phyloP scores from a whole-genome alignment of 768 basidiomycete genomes.

The Lactarius hatsudake region DNA sequence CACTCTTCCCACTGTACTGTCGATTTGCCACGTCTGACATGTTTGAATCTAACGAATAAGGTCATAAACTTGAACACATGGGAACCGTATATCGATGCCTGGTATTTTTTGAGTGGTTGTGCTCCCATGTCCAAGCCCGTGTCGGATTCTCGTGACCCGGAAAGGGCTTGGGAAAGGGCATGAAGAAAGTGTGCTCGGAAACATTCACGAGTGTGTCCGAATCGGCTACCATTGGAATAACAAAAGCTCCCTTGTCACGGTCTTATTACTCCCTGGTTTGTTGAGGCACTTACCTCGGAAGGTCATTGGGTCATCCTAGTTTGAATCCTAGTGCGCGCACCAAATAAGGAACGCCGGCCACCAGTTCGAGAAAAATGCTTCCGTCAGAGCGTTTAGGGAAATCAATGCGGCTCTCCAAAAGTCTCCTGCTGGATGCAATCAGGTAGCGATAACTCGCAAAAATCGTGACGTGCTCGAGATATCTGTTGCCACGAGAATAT shows the following conservation, averaged over 20 bases:
- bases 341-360: not conserved
- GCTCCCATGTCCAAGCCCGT: not conserved
- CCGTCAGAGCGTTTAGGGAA: not conserved
- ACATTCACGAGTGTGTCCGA: not conserved
- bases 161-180: not conserved
- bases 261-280: not conserved
- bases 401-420: too few species aligned
- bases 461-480: not conserved
- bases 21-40: not conserved
- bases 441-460: not conserved
- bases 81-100: not conserved
- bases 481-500: not conserved
- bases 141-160: not conserved
- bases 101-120: not conserved
- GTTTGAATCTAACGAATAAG: slow-evolving; percentile 5
- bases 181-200: not conserved
- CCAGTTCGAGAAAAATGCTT: not conserved
- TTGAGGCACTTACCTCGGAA: not conserved
- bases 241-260: not conserved
- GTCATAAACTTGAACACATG: not conserved
- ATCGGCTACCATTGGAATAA: not conserved
- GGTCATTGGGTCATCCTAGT: not conserved
- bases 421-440: not conserved
- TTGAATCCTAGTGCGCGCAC: not conserved
- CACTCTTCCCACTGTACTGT: not conserved